Percentiles rank a stretch among this genome's conserved stretches.
Evolutionary conservation across 768 basidiomycete species (phyloP).

Genomic region (Saitozyma podzolica): DNA sequence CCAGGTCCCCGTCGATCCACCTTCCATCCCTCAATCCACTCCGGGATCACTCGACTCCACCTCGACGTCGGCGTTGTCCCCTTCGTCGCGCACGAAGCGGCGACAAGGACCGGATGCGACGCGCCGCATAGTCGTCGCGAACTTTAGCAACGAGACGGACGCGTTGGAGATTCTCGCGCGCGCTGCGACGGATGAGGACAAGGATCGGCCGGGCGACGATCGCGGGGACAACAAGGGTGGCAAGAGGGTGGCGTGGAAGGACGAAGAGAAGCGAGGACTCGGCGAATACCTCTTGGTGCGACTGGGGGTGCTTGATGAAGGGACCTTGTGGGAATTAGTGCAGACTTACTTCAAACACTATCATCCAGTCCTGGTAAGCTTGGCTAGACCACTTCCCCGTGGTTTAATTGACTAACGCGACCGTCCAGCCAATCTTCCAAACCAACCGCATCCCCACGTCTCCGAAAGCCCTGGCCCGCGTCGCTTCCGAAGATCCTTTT

Average conservation of each 20-base stretch:
- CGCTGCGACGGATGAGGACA: conserved; percentile 38
- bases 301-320: conserved; percentile 31
- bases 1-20: background rate
- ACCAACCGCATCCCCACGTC: conserved; percentile 38
- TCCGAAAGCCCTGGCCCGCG: conserved; percentile 23
- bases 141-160: conserved; percentile 48
- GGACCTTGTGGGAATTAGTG: conserved; percentile 26
- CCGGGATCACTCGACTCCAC: conserved; percentile 11
- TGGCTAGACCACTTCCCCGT: background rate
- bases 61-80: conserved; percentile 29
- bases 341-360: conserved; percentile 35
- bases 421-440: conserved; percentile 38
- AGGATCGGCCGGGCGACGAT: conserved; percentile 1
- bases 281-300: conserved; percentile 31
- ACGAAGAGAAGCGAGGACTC: conserved; percentile 13
- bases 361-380: conserved; percentile 43
- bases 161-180: conserved; percentile 48
- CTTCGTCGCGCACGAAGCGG: conserved; percentile 16
- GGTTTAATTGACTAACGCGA: background rate
- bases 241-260: conserved; percentile 15
- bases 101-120: conserved; percentile 30
- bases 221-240: background rate
- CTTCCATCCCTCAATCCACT: background rate
- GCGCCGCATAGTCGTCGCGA: conserved; percentile 41
- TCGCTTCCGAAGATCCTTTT: conserved; percentile 37